Conservation (phyloP, 306 rosid species). For the Acacia melanoxylon region DNA sequence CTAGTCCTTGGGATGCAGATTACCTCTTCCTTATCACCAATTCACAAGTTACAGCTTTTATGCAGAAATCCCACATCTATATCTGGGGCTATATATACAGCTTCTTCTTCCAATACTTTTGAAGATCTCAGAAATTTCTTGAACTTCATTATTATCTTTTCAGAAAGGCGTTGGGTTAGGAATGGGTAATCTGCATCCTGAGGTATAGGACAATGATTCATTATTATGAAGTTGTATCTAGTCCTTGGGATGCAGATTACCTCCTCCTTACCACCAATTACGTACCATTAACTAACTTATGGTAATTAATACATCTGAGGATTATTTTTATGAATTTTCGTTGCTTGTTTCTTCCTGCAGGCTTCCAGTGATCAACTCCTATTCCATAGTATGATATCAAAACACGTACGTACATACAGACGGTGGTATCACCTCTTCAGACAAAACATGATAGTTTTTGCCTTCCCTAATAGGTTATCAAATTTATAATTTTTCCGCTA, state of each 20-base stretch:
- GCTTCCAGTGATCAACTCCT: no score
- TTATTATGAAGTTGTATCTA: slow-evolving; percentile 19
- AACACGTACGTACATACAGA: no score
- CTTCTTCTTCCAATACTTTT: background rate
- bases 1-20: slow-evolving; percentile 55
- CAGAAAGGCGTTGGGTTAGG: background rate
- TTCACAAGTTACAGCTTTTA: background rate
- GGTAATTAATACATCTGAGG: no score
- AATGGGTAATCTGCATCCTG: slow-evolving; percentile 26
- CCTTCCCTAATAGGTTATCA: no score
- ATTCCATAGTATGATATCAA: no score
- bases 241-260: slow-evolving; percentile 61
- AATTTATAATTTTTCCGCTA: no score
- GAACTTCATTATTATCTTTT: background rate
- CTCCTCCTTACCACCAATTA: slow-evolving; percentile 30
- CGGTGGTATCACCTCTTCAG: no score
- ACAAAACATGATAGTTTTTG: no score
- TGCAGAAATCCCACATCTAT: background rate
- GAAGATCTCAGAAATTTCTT: background rate
- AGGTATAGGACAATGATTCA: slow-evolving; percentile 43
- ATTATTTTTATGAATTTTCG: no score
- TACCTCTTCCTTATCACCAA: background rate
- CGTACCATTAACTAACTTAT: no score
- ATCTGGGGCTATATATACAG: no score
- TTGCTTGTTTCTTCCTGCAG: no score